Evolutionary conservation across 257 asterid species (phyloP).

Genomic region (Solanum boliviense): DNA sequence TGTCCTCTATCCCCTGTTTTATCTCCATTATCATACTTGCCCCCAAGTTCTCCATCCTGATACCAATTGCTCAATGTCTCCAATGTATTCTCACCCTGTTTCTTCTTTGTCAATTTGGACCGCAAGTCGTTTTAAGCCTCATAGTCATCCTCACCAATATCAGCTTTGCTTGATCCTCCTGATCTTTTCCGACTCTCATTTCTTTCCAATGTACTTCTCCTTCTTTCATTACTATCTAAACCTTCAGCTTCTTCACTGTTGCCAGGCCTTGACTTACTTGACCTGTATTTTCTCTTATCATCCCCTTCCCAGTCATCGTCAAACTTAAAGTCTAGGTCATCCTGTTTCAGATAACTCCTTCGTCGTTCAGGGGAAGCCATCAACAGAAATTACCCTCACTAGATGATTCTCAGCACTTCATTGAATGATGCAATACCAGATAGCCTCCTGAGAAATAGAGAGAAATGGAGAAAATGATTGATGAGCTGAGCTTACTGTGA

Average conservation of each 20-base stretch:
- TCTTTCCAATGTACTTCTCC: slow-evolving; percentile 41
- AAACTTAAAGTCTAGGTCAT: slow-evolving; percentile 45
- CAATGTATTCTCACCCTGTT: slow-evolving; percentile 55
- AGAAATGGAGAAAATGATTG: not conserved
- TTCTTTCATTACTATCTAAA: slow-evolving; percentile 47
- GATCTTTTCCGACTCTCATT: slow-evolving; percentile 65
- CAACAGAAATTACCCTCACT: slow-evolving; percentile 16
- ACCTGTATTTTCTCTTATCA: slow-evolving; percentile 38
- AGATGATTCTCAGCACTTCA: not conserved
- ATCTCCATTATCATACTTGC: slow-evolving; percentile 39
- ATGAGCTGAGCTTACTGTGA: not conserved
- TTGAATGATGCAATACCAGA: not conserved
- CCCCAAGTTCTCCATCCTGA: slow-evolving; percentile 71
- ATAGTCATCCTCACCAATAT: slow-evolving; percentile 58
- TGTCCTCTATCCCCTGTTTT: slow-evolving; percentile 42
- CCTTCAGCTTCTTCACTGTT: slow-evolving; percentile 52
- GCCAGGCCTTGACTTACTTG: slow-evolving; percentile 49
- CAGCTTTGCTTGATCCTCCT: slow-evolving; percentile 48
- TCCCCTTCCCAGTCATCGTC: slow-evolving; percentile 37
- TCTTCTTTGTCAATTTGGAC: slow-evolving; percentile 58
- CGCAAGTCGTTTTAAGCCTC: slow-evolving; percentile 51
- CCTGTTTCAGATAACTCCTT: slow-evolving; percentile 39
- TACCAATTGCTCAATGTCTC: slow-evolving; percentile 82
- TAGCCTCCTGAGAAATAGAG: not conserved
- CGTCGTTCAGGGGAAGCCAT: slow-evolving; percentile 62